phyloP scores from a whole-genome alignment of 805 yeast genomes.

The Candida boidinii region DNA sequence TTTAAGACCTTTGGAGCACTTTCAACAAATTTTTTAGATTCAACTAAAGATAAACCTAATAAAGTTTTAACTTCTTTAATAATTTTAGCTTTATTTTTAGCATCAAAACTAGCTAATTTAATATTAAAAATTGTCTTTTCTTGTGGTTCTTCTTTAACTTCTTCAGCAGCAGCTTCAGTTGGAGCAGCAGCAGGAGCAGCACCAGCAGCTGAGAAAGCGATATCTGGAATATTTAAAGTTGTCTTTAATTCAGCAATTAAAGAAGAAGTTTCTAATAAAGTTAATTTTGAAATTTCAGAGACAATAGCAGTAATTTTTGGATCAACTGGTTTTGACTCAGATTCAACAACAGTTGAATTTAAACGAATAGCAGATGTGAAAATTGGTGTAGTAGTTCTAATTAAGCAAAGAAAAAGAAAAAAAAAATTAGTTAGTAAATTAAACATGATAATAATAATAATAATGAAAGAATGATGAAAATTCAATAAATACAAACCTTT shows the following conservation, averaged over 20 bases:
- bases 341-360: conserved; percentile 5
- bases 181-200: conserved; percentile 60
- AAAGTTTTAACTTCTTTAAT: conserved; percentile 93
- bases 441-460: too few relatives aligned
- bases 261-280: conserved; percentile 88
- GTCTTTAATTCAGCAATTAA: conserved; percentile 73
- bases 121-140: conserved; percentile 90
- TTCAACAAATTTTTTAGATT: conserved; percentile 96
- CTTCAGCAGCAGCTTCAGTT: conserved; percentile 65
- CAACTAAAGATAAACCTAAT: conserved; percentile 88
- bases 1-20: conserved; percentile 93
- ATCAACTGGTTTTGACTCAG: conserved; percentile 50
- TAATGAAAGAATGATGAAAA: too few relatives aligned
- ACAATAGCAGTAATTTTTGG: conserved; percentile 86
- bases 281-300: conserved; percentile 81
- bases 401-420: too few relatives aligned
- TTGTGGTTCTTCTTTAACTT: conserved; percentile 67
- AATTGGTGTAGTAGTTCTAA: conserved; percentile 27
- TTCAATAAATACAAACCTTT: conserved; percentile 5
- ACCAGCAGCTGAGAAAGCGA: conserved; percentile 68
- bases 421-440: too few relatives aligned
- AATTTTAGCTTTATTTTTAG: conserved; percentile 93
- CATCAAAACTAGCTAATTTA: conserved; percentile 88
- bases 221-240: conserved; percentile 88
- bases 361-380: conserved; percentile 37